Conservation (phyloP, 331 rosid species). For the Dryas integrifolia region DNA sequence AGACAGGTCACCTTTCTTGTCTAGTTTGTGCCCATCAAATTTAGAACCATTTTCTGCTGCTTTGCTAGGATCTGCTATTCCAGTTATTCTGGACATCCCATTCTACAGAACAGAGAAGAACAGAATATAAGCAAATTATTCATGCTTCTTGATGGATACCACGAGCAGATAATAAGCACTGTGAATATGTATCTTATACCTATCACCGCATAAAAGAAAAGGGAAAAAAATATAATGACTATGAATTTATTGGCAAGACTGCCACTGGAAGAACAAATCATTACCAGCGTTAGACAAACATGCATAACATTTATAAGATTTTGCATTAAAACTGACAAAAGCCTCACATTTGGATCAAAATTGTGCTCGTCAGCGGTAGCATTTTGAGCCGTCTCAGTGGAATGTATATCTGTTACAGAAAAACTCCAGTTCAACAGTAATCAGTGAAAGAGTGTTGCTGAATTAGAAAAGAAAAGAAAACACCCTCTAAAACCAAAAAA, state of each 20-base stretch:
- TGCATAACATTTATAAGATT: neutral
- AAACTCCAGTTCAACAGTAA: neutral
- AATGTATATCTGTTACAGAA: conserved; percentile 36
- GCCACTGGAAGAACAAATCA: neutral
- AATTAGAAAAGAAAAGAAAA: neutral
- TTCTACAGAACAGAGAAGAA: conserved; percentile 28
- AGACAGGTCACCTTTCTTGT: conserved; percentile 10
- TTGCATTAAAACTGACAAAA: neutral
- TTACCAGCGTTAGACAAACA: neutral
- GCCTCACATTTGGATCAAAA: conserved; percentile 40
- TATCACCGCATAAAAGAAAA: neutral
- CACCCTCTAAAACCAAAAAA: neutral
- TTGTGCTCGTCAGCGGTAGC: conserved; percentile 28
- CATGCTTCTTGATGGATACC: neutral
- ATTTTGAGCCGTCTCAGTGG: conserved; percentile 30
- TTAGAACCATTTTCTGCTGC: conserved; percentile 24
- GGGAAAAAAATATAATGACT: neutral
- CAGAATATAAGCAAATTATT: neutral
- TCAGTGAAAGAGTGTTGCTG: neutral
- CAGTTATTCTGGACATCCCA: conserved; percentile 22
- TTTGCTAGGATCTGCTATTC: conserved; percentile 31
- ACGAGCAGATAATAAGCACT: neutral
- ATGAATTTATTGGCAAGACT: no score
- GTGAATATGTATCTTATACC: neutral
- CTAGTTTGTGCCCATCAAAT: conserved; percentile 13